Evolutionary conservation across 2,329 filamentous ascomycete genomes (phyloP).

Genomic region (Blastomyces percursus): DNA sequence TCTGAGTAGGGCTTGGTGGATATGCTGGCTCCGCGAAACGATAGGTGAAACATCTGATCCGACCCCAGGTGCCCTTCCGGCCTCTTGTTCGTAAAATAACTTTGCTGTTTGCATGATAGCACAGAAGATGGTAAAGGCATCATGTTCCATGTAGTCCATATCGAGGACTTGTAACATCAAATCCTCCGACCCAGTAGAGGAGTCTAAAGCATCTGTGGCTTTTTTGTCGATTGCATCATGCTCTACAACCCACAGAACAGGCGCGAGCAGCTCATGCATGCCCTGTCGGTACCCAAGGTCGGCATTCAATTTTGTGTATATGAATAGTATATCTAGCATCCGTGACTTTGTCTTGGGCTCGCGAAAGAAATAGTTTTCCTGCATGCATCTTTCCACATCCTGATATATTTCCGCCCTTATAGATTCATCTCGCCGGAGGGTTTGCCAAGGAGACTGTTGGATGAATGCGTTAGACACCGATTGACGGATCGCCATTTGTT

Average conservation of each 20-base stretch:
- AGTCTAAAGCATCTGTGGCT: constrained; percentile 24
- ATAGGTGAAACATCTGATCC: constrained; percentile 54
- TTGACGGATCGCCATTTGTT: constrained; percentile 17
- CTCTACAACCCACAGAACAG: constrained; percentile 73
- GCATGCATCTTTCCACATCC: constrained; percentile 82
- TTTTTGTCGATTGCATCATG: constrained; percentile 60
- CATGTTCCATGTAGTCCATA: constrained; percentile 68
- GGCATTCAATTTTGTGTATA: constrained; percentile 88
- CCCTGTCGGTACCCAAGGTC: constrained; percentile 89
- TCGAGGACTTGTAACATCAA: constrained; percentile 59
- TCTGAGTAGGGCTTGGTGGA: constrained; percentile 71
- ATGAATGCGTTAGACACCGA: constrained; percentile 37
- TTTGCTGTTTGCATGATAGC: constrained; percentile 80
- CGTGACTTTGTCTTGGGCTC: constrained; percentile 65
- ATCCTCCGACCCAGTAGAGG: constrained; percentile 33
- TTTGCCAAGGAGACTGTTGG: constrained; percentile 76
- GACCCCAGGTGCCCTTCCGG: constrained; percentile 26
- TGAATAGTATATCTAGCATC: constrained; percentile 80
- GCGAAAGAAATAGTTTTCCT: constrained; percentile 84
- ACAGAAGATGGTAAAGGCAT: constrained; percentile 76
- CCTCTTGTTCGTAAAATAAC: constrained; percentile 68
- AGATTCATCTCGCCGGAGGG: constrained; percentile 71
- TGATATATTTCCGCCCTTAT: constrained; percentile 82
- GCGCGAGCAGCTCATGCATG: constrained; percentile 93
- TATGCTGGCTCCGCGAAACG: constrained; percentile 71